A percentile compares a stretch with the other conserved stretches of the same genome.
Evolutionary conservation across 495 filamentous ascomycete species (phyloP).

Genomic region (Delitschia confertaspora): DNA sequence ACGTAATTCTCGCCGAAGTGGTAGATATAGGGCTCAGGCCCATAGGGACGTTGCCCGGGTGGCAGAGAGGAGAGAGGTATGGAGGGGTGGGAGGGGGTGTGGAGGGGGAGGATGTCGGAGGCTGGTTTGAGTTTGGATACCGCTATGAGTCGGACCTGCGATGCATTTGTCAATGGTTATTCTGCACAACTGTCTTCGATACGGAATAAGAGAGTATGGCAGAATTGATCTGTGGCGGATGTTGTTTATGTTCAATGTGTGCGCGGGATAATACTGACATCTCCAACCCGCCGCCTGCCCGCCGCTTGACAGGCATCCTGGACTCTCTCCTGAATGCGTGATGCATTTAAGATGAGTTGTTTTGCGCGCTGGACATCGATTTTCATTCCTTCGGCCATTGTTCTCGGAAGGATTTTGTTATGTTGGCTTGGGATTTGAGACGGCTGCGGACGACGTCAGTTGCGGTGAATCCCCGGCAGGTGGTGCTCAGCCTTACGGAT

Average conservation of each 20-base stretch:
- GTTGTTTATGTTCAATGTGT: no score
- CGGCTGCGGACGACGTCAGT: no score
- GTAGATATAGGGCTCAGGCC: no score
- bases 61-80: not conserved
- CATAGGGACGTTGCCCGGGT: no score
- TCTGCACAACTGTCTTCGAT: not conserved
- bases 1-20: conserved; percentile 98
- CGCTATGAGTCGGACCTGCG: conserved; percentile 78
- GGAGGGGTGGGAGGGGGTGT: conserved; percentile 44
- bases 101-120: conserved; percentile 75
- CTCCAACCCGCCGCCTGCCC: no score
- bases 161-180: no score
- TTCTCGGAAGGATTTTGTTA: not conserved
- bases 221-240: conserved; percentile 27
- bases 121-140: conserved; percentile 92
- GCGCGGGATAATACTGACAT: no score
- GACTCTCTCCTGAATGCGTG: no score
- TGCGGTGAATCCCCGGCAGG: no score
- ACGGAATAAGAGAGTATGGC: conserved; percentile 8
- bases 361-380: conserved; percentile 32
- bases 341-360: conserved; percentile 32
- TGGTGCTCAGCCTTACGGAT: no score
- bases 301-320: no score
- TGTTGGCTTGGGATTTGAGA: no score
- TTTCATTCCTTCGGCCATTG: conserved; percentile 30